Conservation (phyloP, 306 rosid genomes). For the Quercus cerris region DNA sequence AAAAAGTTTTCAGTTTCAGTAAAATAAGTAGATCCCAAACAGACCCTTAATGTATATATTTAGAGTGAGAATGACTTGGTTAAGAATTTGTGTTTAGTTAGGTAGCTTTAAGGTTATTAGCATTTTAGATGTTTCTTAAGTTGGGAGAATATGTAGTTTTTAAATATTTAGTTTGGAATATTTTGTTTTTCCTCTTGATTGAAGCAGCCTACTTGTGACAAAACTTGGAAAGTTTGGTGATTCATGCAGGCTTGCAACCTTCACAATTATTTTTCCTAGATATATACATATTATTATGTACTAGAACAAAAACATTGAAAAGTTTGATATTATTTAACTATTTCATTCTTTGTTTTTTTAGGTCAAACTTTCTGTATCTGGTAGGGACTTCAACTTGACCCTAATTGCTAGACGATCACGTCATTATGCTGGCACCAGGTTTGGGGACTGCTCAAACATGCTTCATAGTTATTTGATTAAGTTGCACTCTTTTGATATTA, state of each 20-base stretch:
- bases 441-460: slow-evolving; percentile 10
- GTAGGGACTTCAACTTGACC: slow-evolving; percentile 58
- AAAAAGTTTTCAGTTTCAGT: too few species aligned
- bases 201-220: slow-evolving; percentile 5
- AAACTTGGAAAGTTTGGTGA: slow-evolving; percentile 13
- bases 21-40: too few species aligned
- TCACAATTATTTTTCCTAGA: background rate
- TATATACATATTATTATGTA: background rate
- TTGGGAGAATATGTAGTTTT: slow-evolving; percentile 21
- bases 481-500: slow-evolving; percentile 9
- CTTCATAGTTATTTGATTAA: slow-evolving; percentile 12
- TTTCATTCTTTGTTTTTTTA: slow-evolving; percentile 33
- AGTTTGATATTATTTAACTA: slow-evolving; percentile 18
- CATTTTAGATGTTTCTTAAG: background rate
- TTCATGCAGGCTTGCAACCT: slow-evolving; percentile 9
- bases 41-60: background rate
- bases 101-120: background rate
- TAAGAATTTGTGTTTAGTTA: background rate
- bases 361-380: slow-evolving; percentile 74
- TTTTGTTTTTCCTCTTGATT: slow-evolving; percentile 3
- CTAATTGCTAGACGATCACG: slow-evolving; percentile 95
- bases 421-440: slow-evolving; percentile 99
- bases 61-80: slow-evolving; percentile 18
- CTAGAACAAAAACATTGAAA: slow-evolving; percentile 7
- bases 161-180: background rate